A percentile compares a stretch with the other conserved stretches of the same genome.
Evolutionary conservation across 768 basidiomycete genomes (phyloP).

Genomic region (Leccinum uliginosum): DNA sequence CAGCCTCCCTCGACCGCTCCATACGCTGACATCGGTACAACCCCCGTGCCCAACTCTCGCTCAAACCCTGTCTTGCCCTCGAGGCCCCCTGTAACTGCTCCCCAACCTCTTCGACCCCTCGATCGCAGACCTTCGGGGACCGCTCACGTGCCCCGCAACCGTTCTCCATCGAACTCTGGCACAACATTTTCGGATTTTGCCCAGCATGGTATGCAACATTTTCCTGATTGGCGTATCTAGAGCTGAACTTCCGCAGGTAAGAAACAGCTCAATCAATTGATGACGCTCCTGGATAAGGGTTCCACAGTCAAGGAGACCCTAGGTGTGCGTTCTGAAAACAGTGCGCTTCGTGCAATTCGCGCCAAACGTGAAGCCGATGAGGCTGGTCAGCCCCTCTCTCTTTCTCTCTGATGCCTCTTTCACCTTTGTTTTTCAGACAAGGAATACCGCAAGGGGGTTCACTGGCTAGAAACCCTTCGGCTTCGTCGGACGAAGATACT

Average conservation of each 20-base stretch:
- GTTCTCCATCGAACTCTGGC: conserved; percentile 78
- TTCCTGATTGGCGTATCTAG: background rate
- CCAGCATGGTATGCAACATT: conserved; percentile 53
- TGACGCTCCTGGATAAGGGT: conserved; percentile 80
- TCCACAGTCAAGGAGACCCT: conserved; percentile 57
- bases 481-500: conserved; percentile 78
- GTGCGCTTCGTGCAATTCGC: conserved; percentile 69
- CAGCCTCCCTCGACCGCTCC: conserved; percentile 29
- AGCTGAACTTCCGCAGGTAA: conserved; percentile 49
- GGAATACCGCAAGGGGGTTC: conserved; percentile 85
- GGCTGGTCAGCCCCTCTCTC: conserved; percentile 53
- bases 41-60: conserved; percentile 36
- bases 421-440: conserved; percentile 50
- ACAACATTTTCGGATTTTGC: conserved; percentile 85
- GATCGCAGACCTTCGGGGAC: conserved; percentile 70
- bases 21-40: conserved; percentile 28
- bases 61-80: conserved; percentile 44
- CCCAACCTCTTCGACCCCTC: conserved; percentile 71
- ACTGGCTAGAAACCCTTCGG: conserved; percentile 89
- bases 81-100: conserved; percentile 57
- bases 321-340: conserved; percentile 54
- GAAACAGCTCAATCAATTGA: conserved; percentile 80
- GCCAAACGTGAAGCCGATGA: conserved; percentile 90
- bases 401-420: background rate
- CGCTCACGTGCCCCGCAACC: conserved; percentile 49